Percentiles rank a stretch among this genome's conserved stretches.
These are phyloP conservation scores for Knufia petricola DNA, from an alignment of 2,329 filamentous ascomycete genomes.

Conservation along the genomic window DNA sequence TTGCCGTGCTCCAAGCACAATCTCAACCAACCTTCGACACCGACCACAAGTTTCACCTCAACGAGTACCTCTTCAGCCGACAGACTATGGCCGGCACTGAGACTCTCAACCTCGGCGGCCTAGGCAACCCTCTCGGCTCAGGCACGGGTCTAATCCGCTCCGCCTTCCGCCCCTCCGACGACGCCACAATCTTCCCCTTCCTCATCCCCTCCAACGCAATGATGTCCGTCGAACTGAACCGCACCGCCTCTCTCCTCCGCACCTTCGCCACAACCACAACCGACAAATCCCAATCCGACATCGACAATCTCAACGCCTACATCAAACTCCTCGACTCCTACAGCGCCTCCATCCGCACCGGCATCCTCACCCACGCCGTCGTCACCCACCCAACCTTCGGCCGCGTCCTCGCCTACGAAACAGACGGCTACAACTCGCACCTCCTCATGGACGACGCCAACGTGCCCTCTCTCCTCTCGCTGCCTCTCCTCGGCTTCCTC, in stretches of 20 bases:
- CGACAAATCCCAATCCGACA: conserved; percentile 11
- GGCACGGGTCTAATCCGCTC: conserved; percentile 81
- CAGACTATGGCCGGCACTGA: conserved; percentile 75
- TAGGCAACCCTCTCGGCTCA: conserved; percentile 82
- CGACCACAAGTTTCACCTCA: conserved; percentile 55
- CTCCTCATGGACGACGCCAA: conserved; percentile 60
- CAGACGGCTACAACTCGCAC: conserved; percentile 53
- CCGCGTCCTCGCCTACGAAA: conserved; percentile 54
- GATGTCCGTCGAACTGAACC: conserved; percentile 81
- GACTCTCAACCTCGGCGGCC: conserved; percentile 69
- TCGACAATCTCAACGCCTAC: conserved; percentile 35
- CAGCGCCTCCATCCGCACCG: conserved; percentile 58
- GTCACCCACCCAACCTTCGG: conserved; percentile 43
- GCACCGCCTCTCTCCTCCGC: conserved; percentile 60
- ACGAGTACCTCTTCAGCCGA: conserved; percentile 82
- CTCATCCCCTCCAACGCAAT: conserved; percentile 94
- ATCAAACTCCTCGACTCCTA: conserved; percentile 39
- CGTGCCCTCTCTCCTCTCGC: conserved; percentile 51
- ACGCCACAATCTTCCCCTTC: conserved; percentile 87
- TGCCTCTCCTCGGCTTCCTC: conserved; percentile 52
- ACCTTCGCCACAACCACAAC: conserved; percentile 23
- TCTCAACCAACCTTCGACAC: conserved; percentile 67
- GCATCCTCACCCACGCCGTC: conserved; percentile 77
- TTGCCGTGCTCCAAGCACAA: conserved; percentile 68
- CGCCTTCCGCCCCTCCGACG: conserved; percentile 89